Base-by-base conservation (phyloP, 148 eudicot genomes). In the Rhododendron ferrugineum region DNA sequence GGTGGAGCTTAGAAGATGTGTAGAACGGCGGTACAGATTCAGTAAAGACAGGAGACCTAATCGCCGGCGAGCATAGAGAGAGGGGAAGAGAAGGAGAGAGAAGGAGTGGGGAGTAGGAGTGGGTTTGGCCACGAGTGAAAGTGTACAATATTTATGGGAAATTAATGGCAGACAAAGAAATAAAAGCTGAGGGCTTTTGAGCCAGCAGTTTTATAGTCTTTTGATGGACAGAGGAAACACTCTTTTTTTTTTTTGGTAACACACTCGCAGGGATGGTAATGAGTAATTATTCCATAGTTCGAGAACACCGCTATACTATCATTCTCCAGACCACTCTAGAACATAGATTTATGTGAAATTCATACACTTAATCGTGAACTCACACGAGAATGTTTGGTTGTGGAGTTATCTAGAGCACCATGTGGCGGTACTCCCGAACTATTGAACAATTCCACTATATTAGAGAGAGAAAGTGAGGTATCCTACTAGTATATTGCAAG, bases 141-240 rank as follows among this genome's bases (percentile, higher is more conserved):
- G 86, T 13, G 85, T 50, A 46, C 49, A 70, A 85, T 90, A 92
- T 92, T 90, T 90, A 91, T 56, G 92, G 92, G 83, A 68, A 82
- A 40, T 86, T 85, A 88, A 91, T 92, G 94, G 95, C 94, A 91
- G 96, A 93, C 95, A 91, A 85, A 52, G 92, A 88, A 87, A 88
- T 90, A 85, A 93, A 94, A 92, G 92, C 88, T 73, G 78, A 60
- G 84, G 84, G 23, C 86, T 88, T 89, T 90, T 83, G 83, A 74
- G 85, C 80, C 83, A 87, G 75, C 46, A 47, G 83, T 89, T 88
- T 83, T 88, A 42, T 79, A 86, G 86, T 80, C 86, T 89, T 87
- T 85, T 86, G 85, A 89, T 66, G 88, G 85, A 64, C 64, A 85
- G 82, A 50, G 84, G 64, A 26, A 66, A 3, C 40, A 6, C 75